Evolutionary conservation across 1,284 basidiomycete genomes (phyloP).

Genomic region (Ganoderma meredithae): DNA sequence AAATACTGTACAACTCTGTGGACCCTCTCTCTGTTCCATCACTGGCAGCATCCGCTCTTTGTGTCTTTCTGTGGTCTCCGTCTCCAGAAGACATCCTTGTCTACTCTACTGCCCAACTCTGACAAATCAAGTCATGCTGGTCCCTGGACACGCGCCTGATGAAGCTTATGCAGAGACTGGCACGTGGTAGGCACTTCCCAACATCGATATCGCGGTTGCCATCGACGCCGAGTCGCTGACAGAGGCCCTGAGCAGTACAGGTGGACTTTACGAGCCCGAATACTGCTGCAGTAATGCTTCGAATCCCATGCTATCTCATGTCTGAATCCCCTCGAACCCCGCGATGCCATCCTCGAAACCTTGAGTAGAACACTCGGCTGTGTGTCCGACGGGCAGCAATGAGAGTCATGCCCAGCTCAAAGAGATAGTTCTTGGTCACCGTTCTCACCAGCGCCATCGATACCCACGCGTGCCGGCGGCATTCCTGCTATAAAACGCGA

Average conservation of each 20-base stretch:
- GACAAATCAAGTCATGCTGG: background rate
- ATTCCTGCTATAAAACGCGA: slow-evolving; percentile 3
- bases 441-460: background rate
- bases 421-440: slow-evolving; percentile 4
- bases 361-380: background rate
- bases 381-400: background rate
- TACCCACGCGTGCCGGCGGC: slow-evolving; percentile 1
- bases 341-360: background rate
- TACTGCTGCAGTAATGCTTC: background rate
- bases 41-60: no score
- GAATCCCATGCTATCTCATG: background rate
- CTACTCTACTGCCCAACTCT: background rate
- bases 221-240: background rate
- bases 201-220: background rate
- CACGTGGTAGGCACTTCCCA: background rate
- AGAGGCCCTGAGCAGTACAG: background rate
- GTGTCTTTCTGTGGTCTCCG: background rate
- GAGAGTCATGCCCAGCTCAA: background rate
- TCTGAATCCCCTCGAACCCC: background rate
- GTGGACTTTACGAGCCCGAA: background rate
- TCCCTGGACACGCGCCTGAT: background rate
- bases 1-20: background rate
- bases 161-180: slow-evolving; percentile 1
- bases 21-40: background rate
- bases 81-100: background rate